Conservation (phyloP, 768 basidiomycete genomes). For the Dentipellis fragilis region DNA sequence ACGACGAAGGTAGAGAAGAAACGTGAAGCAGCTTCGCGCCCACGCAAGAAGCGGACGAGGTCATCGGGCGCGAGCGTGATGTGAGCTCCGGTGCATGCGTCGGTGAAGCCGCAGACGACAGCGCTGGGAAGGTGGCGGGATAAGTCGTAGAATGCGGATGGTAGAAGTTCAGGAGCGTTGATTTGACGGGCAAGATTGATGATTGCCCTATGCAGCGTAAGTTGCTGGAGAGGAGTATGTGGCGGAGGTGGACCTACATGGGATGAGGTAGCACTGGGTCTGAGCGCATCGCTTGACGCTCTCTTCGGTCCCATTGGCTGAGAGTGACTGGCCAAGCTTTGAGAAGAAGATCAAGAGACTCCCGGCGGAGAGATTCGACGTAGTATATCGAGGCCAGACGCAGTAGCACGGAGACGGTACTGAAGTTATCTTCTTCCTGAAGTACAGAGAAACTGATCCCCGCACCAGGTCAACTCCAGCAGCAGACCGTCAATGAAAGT, state of each 20-base stretch:
- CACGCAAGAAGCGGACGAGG: conserved; percentile 50
- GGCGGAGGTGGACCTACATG: conserved; percentile 35
- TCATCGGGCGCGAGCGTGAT: conserved; percentile 42
- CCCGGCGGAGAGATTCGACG: conserved; percentile 45
- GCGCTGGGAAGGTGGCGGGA: conserved; percentile 59
- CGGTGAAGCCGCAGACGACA: conserved; percentile 42
- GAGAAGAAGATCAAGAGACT: conserved; percentile 43
- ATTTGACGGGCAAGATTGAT: conserved; percentile 58
- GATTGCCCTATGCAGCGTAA: conserved; percentile 33
- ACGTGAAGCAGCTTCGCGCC: conserved; percentile 63
- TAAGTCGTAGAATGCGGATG: conserved; percentile 74
- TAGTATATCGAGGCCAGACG: conserved; percentile 56
- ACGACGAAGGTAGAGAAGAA: conserved; percentile 73
- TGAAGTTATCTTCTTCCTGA: conserved; percentile 41
- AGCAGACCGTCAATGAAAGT: background rate
- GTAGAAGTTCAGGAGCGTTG: conserved; percentile 47
- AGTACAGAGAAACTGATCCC: conserved; percentile 10
- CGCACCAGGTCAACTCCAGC: background rate
- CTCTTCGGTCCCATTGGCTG: conserved; percentile 55
- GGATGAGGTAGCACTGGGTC: conserved; percentile 52
- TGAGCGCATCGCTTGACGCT: conserved; percentile 45
- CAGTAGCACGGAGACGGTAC: conserved; percentile 44
- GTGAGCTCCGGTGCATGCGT: conserved; percentile 20
- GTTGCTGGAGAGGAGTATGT: background rate
- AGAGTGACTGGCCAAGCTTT: conserved; percentile 54